Conservation (phyloP, 768 basidiomycete species). For the Hericium alpestre region DNA sequence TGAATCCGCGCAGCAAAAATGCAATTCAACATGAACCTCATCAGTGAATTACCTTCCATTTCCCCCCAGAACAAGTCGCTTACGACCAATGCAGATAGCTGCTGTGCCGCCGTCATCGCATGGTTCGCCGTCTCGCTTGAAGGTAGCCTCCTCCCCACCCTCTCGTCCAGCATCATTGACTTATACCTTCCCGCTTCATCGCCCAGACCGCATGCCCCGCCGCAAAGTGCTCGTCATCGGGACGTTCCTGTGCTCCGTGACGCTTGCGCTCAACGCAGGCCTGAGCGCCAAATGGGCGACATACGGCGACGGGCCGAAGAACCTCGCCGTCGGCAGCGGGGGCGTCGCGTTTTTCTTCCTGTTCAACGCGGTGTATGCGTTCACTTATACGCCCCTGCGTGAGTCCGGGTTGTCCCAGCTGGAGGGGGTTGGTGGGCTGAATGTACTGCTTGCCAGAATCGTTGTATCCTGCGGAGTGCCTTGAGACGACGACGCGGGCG, state of each 20-base stretch:
- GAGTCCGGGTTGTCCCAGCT: not conserved
- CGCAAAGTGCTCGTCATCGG: not conserved
- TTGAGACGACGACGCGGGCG: constrained; percentile 1
- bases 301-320: not conserved
- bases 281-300: constrained; percentile 2
- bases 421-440: not conserved
- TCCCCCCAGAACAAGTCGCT: too few relatives aligned
- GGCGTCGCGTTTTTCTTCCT: constrained; percentile 1
- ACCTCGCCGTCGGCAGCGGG: not conserved
- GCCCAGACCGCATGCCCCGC: not conserved
- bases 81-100: not conserved
- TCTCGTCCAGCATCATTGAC: not conserved
- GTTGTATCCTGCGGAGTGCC: constrained; percentile 1
- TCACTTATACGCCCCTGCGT: constrained; percentile 1
- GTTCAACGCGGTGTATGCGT: not conserved
- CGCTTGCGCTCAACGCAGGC: constrained; percentile 1
- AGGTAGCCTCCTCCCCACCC: not conserved
- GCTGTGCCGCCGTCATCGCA: not conserved
- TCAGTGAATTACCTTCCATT: too few relatives aligned
- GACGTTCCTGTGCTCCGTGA: not conserved
- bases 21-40: constrained; percentile 5
- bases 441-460: not conserved
- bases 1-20: not conserved
- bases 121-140: not conserved
- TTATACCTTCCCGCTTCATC: not conserved